These are phyloP conservation scores for Xylariales sp. DNA, from an alignment of 2,329 filamentous ascomycete species.

Conservation along the genomic window DNA sequence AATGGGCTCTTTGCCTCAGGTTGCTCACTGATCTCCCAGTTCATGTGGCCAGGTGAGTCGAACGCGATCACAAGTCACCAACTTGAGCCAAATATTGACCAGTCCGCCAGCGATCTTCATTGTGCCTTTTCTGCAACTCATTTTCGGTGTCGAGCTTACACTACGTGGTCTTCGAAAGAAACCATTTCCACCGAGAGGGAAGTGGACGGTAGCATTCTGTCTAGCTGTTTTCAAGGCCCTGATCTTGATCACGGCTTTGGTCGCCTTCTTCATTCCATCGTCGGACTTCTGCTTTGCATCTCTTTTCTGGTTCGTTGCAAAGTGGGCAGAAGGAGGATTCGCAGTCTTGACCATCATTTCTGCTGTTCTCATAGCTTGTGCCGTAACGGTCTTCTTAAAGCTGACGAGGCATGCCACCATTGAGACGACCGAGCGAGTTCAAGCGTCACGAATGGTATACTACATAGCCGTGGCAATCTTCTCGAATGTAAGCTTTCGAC, in stretches of 20 bases:
- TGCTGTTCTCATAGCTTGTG: slow-evolving; percentile 44
- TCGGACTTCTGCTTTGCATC: slow-evolving; percentile 61
- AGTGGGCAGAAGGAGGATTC: slow-evolving; percentile 55
- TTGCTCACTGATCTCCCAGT: slow-evolving; percentile 50
- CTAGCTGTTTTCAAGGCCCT: slow-evolving; percentile 45
- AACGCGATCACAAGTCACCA: no score
- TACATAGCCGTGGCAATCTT: slow-evolving; percentile 55
- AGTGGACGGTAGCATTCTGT: slow-evolving; percentile 57
- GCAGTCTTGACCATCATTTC: slow-evolving; percentile 47
- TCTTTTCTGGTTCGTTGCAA: slow-evolving; percentile 62
- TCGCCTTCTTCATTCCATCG: slow-evolving; percentile 51
- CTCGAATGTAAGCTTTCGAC: slow-evolving; percentile 47
- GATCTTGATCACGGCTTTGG: slow-evolving; percentile 51
- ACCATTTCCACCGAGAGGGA: slow-evolving; percentile 54
- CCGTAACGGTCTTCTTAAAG: slow-evolving; percentile 51
- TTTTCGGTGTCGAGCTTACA: slow-evolving; percentile 60
- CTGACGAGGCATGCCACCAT: slow-evolving; percentile 51
- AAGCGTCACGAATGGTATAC: slow-evolving; percentile 66
- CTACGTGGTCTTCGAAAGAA: slow-evolving; percentile 48
- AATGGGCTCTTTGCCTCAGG: slow-evolving; percentile 44
- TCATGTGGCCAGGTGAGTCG: slow-evolving; percentile 54
- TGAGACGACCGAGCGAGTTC: slow-evolving; percentile 54
- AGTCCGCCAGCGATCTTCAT: slow-evolving; percentile 55
- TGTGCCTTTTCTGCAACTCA: slow-evolving; percentile 59
- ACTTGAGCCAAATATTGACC: slow-evolving; percentile 19